Conservation (phyloP, 768 basidiomycete genomes). For the Calocybe gangraenosa region DNA sequence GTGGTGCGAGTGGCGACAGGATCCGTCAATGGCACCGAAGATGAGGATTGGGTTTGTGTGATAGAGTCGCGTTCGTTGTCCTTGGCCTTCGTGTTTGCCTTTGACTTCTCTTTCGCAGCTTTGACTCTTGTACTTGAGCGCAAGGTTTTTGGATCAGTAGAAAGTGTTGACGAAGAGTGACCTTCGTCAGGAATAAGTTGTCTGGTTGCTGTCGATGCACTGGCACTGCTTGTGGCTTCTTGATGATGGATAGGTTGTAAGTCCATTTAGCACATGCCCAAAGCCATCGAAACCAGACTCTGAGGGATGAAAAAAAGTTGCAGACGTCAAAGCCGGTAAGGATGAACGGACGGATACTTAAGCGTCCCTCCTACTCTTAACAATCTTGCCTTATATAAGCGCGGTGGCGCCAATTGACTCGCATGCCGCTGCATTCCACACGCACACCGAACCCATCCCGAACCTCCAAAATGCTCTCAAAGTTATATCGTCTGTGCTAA, state of each 20-base stretch:
- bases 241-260: constrained; percentile 68
- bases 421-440: not conserved
- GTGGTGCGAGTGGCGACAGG: constrained; percentile 35
- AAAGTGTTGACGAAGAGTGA: constrained; percentile 28
- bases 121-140: constrained; percentile 77
- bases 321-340: constrained; percentile 29
- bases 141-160: constrained; percentile 51
- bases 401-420: constrained; percentile 30
- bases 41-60: constrained; percentile 27
- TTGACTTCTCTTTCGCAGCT: constrained; percentile 69
- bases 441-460: not conserved
- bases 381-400: constrained; percentile 43
- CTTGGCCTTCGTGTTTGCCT: constrained; percentile 53
- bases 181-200: constrained; percentile 36
- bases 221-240: constrained; percentile 71
- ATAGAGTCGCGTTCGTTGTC: constrained; percentile 49
- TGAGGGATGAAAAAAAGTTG: constrained; percentile 29
- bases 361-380: constrained; percentile 22
- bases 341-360: constrained; percentile 13
- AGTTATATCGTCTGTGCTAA: too few relatives aligned
- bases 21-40: constrained; percentile 28
- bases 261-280: constrained; percentile 89
- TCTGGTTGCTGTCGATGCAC: constrained; percentile 39
- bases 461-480: not conserved
- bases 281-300: constrained; percentile 74